These are phyloP conservation scores for Sporothrix mexicana DNA, from an alignment of 2,329 filamentous ascomycete species.

Conservation along the genomic window DNA sequence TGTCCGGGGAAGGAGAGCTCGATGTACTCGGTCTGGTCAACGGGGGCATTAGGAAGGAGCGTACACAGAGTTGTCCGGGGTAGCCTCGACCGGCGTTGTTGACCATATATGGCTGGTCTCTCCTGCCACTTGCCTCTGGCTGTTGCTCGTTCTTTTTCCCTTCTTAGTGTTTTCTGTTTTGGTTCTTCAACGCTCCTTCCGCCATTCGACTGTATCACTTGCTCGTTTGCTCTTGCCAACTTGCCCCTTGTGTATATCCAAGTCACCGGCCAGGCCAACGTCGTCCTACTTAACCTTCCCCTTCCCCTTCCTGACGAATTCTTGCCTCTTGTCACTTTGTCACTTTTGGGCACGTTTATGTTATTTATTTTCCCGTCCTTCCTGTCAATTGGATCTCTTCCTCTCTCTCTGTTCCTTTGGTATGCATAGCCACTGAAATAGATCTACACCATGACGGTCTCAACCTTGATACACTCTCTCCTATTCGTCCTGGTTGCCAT, in stretches of 20 bases:
- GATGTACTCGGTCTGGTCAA: no score
- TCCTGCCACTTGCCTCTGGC: neutral
- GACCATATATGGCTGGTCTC: slow-evolving; percentile 13
- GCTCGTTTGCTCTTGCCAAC: neutral
- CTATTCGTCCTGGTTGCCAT: slow-evolving; percentile 17
- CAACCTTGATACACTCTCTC: slow-evolving; percentile 9
- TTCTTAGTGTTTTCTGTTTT: neutral
- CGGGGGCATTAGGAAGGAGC: neutral
- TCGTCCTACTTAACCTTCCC: neutral
- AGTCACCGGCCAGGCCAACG: neutral
- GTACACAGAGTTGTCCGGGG: neutral
- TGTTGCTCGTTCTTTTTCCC: slow-evolving; percentile 2
- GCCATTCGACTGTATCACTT: neutral
- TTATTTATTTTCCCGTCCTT: neutral
- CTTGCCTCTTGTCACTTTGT: neutral
- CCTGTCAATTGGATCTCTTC: neutral
- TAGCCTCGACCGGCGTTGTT: neutral
- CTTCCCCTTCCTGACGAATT: neutral
- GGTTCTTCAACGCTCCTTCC: neutral
- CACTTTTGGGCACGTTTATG: neutral
- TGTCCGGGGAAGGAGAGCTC: neutral
- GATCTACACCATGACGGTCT: slow-evolving; percentile 26
- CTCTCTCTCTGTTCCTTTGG: neutral
- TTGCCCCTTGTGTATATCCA: neutral
- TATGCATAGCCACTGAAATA: slow-evolving; percentile 12